These are phyloP conservation scores for Phenoliferia sp. DNA, from an alignment of 1,284 basidiomycete species.

Conservation along the genomic window DNA sequence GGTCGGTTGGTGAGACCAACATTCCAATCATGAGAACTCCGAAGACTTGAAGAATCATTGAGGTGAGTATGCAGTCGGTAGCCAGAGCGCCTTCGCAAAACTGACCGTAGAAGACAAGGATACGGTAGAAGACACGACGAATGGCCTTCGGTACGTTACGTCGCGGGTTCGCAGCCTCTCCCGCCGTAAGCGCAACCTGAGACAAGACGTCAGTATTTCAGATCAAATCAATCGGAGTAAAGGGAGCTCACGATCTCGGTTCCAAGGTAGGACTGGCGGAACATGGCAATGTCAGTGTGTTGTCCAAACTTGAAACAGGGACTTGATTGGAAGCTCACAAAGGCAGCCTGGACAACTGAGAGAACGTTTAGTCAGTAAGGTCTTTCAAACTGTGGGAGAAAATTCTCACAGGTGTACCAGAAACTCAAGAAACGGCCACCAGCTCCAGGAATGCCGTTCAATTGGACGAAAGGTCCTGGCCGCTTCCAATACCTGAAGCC, in stretches of 20 bases:
- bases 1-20: conserved; percentile 11
- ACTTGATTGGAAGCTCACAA: neutral
- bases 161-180: conserved; percentile 49
- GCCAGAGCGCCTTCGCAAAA: conserved; percentile 3
- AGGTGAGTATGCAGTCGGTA: neutral
- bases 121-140: conserved; percentile 57
- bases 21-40: conserved; percentile 36
- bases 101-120: conserved; percentile 45
- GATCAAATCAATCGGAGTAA: no score
- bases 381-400: neutral
- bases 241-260: conserved; percentile 81
- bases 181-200: conserved; percentile 69
- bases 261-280: conserved; percentile 62
- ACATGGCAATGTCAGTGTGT: neutral
- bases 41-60: neutral
- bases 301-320: neutral
- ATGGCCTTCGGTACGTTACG: conserved; percentile 76
- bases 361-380: neutral
- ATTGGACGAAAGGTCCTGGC: conserved; percentile 50
- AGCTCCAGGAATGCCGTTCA: conserved; percentile 39
- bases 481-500: neutral
- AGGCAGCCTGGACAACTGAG: neutral
- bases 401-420: conserved; percentile 21
- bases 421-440: conserved; percentile 43
- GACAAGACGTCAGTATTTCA: no score